Base-by-base conservation (phyloP, 257 asterid species). In the Solanum pimpinellifolium region DNA sequence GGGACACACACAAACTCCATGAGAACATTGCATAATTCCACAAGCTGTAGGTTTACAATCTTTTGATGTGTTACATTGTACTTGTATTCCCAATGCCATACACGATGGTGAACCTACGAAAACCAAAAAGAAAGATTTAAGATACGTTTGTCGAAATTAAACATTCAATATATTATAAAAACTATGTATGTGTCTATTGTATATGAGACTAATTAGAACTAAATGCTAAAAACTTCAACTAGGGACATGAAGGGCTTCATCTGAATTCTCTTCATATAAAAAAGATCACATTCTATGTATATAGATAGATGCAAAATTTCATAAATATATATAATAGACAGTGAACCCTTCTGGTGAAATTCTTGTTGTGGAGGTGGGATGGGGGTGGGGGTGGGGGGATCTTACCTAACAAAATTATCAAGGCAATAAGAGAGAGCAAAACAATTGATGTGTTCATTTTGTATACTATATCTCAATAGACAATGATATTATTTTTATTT, bases 301-400 rank as follows among this genome's bases (percentile, higher is more conserved):
- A 42, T 2, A 42, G 2, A 42, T 2, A 11, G 9, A 39, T 46
- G 4, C 14, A 46, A 46, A 46, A 46, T 46, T 46, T 46, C 1
- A 46, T 49, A 47, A 4, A 49, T 49, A 49, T 49, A 14, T 49
- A 47, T 47, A 47, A 12, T 4, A 12, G 56, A 47, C 8, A 47
- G 0, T 14, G 20, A 47, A 14, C 59, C 7, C 59, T 47, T 14
- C 18, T 14, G 20, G 2, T 47, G 59, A 47, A 47, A 13, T 47
- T 14, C 6, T 2, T 47, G 20, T 47, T 46, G 2, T 4, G 18
- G 5, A 1, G 7, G 3, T 3, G 39, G 9, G 11, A 3, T 10
- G 0, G 46, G 6, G 6, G 2, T 16, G 6, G 1, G 7, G 20
- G 7, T 2, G 0, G 18, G 7, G 56, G 2, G 1, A 21, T 9